A percentile compares a stretch with the other conserved stretches of the same genome.
Conservation (phyloP, 768 basidiomycete species). For the Boletus fagicola region DNA sequence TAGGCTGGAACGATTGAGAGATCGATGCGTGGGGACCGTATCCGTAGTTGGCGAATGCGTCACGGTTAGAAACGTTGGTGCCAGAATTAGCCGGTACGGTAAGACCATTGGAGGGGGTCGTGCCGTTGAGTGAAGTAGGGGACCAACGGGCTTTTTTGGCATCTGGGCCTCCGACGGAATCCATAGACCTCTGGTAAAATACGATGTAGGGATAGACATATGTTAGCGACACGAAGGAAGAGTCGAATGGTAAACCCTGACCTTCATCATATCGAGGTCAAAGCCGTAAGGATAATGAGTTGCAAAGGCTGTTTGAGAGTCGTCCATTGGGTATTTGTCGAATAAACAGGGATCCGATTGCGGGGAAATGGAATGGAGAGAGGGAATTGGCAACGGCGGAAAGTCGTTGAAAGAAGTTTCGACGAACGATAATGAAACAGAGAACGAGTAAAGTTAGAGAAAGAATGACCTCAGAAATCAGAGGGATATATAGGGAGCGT, state of each 20-base stretch:
- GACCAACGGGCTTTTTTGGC: conserved; percentile 92
- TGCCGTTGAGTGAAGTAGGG: conserved; percentile 50
- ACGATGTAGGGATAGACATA: neutral
- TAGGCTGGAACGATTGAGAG: conserved; percentile 49
- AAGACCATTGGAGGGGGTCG: conserved; percentile 37
- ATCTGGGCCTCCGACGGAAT: conserved; percentile 76
- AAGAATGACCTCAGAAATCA: conserved; percentile 41
- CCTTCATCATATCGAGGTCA: conserved; percentile 94
- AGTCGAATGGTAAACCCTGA: conserved; percentile 28
- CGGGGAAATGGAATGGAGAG: conserved; percentile 38
- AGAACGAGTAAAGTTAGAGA: conserved; percentile 55
- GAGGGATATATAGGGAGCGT: conserved; percentile 45
- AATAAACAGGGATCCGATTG: conserved; percentile 25
- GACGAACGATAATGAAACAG: conserved; percentile 44
- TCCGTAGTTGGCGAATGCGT: conserved; percentile 84
- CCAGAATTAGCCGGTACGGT: conserved; percentile 37
- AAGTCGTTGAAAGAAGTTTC: conserved; percentile 37
- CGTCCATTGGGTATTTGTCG: conserved; percentile 55
- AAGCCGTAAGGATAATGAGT: conserved; percentile 72
- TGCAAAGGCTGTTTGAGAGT: conserved; percentile 68
- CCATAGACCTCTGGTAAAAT: conserved; percentile 73
- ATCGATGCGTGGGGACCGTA: conserved; percentile 75
- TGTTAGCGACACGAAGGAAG: conserved; percentile 3
- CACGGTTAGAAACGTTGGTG: conserved; percentile 45
- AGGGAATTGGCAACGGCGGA: conserved; percentile 49